Conservation (phyloP, 2,329 filamentous ascomycete genomes). For the Colletotrichum simmondsii region DNA sequence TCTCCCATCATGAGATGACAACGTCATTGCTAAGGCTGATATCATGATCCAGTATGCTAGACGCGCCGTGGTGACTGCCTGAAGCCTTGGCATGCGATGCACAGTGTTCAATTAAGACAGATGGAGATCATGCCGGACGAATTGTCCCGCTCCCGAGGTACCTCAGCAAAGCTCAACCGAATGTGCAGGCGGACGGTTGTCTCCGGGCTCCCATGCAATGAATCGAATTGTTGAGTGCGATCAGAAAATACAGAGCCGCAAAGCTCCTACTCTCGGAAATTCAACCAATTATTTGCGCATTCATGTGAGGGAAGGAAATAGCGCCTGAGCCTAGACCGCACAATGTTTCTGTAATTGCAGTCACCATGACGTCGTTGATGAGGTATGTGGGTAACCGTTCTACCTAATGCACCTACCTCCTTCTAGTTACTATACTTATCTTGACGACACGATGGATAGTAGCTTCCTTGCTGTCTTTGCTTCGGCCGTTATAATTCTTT, state of each 20-base stretch:
- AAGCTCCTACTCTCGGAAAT: neutral
- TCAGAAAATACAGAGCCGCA: neutral
- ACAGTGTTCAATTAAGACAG: neutral
- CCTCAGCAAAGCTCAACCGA: neutral
- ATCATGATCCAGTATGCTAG: neutral
- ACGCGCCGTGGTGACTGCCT: neutral
- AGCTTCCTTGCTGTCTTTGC: neutral
- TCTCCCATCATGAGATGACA: neutral
- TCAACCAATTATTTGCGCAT: neutral
- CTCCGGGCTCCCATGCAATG: neutral
- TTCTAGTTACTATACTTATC: neutral
- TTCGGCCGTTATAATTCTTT: neutral
- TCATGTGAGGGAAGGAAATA: neutral
- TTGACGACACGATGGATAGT: conserved; percentile 5
- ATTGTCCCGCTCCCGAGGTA: neutral
- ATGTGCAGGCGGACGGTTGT: neutral
- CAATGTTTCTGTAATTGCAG: conserved; percentile 22
- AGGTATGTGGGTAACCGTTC: conserved; percentile 28
- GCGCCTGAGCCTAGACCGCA: conserved; percentile 11
- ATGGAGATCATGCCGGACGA: neutral
- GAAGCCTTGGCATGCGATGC: neutral
- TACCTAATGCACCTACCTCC: neutral
- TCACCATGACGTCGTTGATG: conserved; percentile 35
- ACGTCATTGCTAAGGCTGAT: neutral
- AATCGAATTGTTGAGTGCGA: neutral